Evolutionary conservation across 2,329 filamentous ascomycete genomes (phyloP).

Genomic region (Scytalidium lignicola): DNA sequence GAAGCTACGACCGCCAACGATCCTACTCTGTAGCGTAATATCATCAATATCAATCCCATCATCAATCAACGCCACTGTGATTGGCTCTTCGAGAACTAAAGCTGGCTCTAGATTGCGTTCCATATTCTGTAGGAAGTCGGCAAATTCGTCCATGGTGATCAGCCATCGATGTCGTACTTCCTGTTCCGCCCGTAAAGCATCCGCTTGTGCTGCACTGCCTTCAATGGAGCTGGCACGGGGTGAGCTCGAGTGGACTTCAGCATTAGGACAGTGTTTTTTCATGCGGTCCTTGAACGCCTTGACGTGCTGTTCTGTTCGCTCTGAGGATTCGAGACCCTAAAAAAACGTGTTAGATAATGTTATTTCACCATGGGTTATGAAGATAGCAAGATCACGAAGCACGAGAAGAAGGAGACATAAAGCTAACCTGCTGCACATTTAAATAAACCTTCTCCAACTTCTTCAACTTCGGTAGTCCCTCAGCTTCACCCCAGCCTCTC

Average conservation of each 20-base stretch:
- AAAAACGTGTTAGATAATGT: background rate
- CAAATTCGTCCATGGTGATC: slow-evolving; percentile 15
- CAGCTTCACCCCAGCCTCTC: slow-evolving; percentile 25
- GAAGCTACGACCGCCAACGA: slow-evolving; percentile 25
- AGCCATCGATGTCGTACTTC: slow-evolving; percentile 14
- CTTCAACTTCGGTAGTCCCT: slow-evolving; percentile 19
- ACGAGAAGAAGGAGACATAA: background rate
- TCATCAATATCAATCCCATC: slow-evolving; percentile 31
- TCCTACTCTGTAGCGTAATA: slow-evolving; percentile 16
- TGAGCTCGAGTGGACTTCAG: background rate
- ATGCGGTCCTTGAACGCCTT: slow-evolving; percentile 10
- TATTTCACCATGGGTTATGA: background rate
- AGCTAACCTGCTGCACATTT: slow-evolving; percentile 18
- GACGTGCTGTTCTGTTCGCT: slow-evolving; percentile 12
- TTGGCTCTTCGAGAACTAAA: slow-evolving; percentile 12
- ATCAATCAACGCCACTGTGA: slow-evolving; percentile 33
- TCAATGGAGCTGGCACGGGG: background rate
- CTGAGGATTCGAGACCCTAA: slow-evolving; percentile 7
- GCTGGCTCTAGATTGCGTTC: slow-evolving; percentile 15
- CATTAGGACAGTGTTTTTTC: background rate
- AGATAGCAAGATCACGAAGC: background rate
- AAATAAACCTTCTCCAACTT: slow-evolving; percentile 22
- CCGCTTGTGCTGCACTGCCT: slow-evolving; percentile 1
- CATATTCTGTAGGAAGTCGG: slow-evolving; percentile 14
- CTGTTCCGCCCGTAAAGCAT: background rate